Evolutionary conservation across 2,329 filamentous ascomycete genomes (phyloP), one percentile per base, ranked within the genome.

Genomic region (Penicillium crustosum): DNA sequence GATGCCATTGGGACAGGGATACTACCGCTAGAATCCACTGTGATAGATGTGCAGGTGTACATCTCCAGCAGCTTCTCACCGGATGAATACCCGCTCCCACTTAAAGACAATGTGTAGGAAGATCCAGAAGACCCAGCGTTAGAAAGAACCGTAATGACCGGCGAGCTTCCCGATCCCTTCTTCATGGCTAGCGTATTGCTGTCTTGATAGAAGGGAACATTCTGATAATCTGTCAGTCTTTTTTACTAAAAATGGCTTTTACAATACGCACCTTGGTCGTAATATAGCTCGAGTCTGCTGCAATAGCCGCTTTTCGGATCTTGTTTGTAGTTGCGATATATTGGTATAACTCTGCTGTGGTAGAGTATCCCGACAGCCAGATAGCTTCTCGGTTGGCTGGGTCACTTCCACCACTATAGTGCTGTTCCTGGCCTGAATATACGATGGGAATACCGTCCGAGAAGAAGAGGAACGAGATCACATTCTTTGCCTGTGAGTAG

Each of bases 371-470:
- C 12, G 80, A 82, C 12, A 79, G 70, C 85, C 85, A 87, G 42
- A 83, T 75, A 8, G 84, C 82, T 66, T 86, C 83, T n/a, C 84
- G 82, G 44, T 78, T 79, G 0, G 77, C 76, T 5, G 83, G 83
- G 53, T 73, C 73, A 38, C 70, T 76, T n/a, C 78, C 81, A 23
- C 82, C 82, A 2, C 74, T 70, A 66, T 82, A 87, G 56, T 82
- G 83, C 67, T 89, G 86, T 70, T 89, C 87, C 57, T 86, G 84
- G n/a, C 86, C 87, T 55, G 87, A 81, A 71, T 89, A 89, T 51
- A 89, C 67, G 49, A 88, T 85, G 2, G 86, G 86, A 52, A 89
- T 85, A 3, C 86, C 86, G 53, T 87, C 73, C 1, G 73, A 65
- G 6, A 89, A 78, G 43, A 89, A 80, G 13, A 82, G 80, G 65